Evolutionary conservation across 2,329 filamentous ascomycete genomes (phyloP), one percentile per base, ranked within the genome.

Genomic region (Fusarium pseudograminearum): DNA sequence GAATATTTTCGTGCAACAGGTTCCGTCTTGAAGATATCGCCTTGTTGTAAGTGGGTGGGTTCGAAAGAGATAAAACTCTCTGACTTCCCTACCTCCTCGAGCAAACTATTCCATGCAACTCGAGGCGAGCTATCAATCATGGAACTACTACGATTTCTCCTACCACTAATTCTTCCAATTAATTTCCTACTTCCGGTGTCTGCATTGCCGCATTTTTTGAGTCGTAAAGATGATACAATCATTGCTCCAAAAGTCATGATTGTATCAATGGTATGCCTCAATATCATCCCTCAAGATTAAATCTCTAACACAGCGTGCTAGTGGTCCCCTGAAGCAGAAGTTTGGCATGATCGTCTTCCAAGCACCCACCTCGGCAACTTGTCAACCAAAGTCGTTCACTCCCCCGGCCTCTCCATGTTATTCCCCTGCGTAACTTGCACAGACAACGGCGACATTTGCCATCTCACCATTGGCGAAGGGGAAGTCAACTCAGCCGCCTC

Each of bases 401-500:
- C 89, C 2, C 85, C 88, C 0, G 90, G 90, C 2, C 81, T 91
- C 14, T 91, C 89, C 1, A 88, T 90, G 73, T 78, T 90, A 4
- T 92, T 86, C 74, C 90, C 90, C 1, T 79, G 86, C 20, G 85
- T 89, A 1, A 87, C 90, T 76, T 94, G 91, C 78, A 89, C 87
- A 0, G 79, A 80, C 14, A 80, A 89, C 70, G 82, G 85, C 31
- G 82, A 84, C 5, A 80, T 94, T 48, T 94, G 92, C 78, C 91
- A 93, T 74, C 72, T 93, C 46, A 88, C 88, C 11, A 87, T 89
- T 3, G 91, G 91, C 58, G 89, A 91, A 77, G 83, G 85, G 12
- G 91, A 93, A 79, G 92, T 94, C 81, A 94, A 94, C 76, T 90
- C 92, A 0, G 92, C 92, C 0, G 80, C 86, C 9, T 89, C 89